A percentile compares a stretch with the other conserved stretches of the same genome.
Conservation (phyloP, 352 stramenopile genomes). For the Globisporangium paroecandrum region DNA sequence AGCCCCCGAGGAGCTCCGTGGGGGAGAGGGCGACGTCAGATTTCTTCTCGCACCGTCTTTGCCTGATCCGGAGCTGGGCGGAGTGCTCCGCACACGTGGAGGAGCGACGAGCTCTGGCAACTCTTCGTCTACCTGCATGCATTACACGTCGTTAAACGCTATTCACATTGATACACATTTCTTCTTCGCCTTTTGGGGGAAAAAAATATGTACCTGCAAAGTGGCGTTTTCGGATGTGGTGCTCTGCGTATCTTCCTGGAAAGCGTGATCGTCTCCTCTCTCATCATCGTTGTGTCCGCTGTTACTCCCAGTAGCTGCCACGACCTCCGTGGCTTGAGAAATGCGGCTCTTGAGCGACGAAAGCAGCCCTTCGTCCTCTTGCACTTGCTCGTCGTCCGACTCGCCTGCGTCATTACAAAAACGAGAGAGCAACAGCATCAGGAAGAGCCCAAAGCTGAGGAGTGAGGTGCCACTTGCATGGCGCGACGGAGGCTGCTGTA, state of each 20-base stretch:
- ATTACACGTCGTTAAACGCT: background rate
- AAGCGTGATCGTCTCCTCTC: background rate
- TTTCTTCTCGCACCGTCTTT: constrained; percentile 26
- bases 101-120: background rate
- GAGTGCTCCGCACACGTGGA: constrained; percentile 13
- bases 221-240: background rate
- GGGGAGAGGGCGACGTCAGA: constrained; percentile 23
- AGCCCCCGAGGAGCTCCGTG: constrained; percentile 14
- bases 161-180: background rate
- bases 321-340: constrained; percentile 13
- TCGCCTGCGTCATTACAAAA: constrained; percentile 20
- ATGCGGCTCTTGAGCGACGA: constrained; percentile 13
- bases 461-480: background rate
- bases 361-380: constrained; percentile 13
- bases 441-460: background rate
- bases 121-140: background rate
- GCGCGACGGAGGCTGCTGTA: background rate
- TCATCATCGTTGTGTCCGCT: background rate
- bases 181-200: background rate
- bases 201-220: background rate
- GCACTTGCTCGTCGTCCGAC: constrained; percentile 7
- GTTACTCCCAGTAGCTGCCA: constrained; percentile 18
- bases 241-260: constrained; percentile 5
- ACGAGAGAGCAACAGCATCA: background rate
- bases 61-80: constrained; percentile 28